phyloP scores from a whole-genome alignment of 2,329 filamentous ascomycete genomes.

The Aureobasidium lini region DNA sequence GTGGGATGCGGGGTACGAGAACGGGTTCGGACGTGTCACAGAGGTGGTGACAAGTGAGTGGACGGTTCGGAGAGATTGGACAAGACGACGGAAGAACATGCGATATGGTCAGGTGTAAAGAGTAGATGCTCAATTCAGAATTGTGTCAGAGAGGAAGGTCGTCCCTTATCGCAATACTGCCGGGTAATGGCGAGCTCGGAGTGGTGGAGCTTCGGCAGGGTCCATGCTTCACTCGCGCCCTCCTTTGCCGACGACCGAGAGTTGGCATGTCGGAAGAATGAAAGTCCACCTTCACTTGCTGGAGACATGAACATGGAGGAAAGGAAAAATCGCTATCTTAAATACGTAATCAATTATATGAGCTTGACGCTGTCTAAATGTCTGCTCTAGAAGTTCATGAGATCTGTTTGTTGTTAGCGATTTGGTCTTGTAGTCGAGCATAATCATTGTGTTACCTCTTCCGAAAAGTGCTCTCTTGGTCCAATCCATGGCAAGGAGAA shows the following conservation, averaged over 20 bases:
- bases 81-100: conserved; percentile 4
- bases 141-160: background rate
- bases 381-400: conserved; percentile 18
- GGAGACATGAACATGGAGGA: background rate
- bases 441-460: conserved; percentile 60
- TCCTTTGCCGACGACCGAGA: conserved; percentile 10
- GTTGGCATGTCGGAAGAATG: background rate
- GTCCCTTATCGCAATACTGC: conserved; percentile 1
- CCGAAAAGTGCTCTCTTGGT: conserved; percentile 93
- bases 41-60: background rate
- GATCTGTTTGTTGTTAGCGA: conserved; percentile 14
- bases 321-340: background rate
- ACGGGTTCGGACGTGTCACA: background rate
- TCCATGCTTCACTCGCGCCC: background rate
- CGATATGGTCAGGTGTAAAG: background rate
- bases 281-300: background rate
- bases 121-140: too few species aligned
- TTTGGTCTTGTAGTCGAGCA: too few species aligned
- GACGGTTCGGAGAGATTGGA: background rate
- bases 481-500: conserved; percentile 96
- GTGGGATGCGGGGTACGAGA: conserved; percentile 8
- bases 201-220: background rate
- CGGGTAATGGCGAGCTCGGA: background rate
- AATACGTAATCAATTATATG: conserved; percentile 7
- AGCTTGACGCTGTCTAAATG: background rate